Percentiles rank a stretch among this genome's conserved stretches.
Evolutionary conservation across 1,139 yeast species (phyloP).

Genomic region (Taphrina flavorubra): DNA sequence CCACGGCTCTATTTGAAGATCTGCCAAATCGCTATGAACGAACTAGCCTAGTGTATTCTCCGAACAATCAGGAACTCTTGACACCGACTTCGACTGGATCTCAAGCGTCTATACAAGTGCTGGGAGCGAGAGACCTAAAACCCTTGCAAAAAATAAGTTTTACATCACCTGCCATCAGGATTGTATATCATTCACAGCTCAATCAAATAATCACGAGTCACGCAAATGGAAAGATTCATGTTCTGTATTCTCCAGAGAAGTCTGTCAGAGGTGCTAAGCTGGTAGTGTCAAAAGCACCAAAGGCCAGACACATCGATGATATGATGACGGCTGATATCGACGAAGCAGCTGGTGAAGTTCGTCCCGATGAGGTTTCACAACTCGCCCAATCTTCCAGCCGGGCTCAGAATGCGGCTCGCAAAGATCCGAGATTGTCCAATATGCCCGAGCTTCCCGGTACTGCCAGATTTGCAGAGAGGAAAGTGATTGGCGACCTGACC

Average conservation of each 20-base stretch:
- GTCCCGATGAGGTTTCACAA: constrained; percentile 34
- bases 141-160: constrained; percentile 48
- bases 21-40: constrained; percentile 48
- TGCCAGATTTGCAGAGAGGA: constrained; percentile 45
- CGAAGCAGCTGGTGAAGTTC: constrained; percentile 46
- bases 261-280: constrained; percentile 53
- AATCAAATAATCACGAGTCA: constrained; percentile 52
- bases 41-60: constrained; percentile 48
- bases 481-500: constrained; percentile 45
- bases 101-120: constrained; percentile 49
- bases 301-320: constrained; percentile 52
- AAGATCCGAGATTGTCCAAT: constrained; percentile 41
- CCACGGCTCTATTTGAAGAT: constrained; percentile 50
- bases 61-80: constrained; percentile 49
- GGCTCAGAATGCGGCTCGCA: constrained; percentile 41
- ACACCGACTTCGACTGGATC: constrained; percentile 45
- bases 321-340: constrained; percentile 50
- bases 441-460: constrained; percentile 41
- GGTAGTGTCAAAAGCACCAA: constrained; percentile 52
- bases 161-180: constrained; percentile 44
- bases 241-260: constrained; percentile 52
- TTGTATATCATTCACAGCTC: constrained; percentile 45
- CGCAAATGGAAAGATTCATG: constrained; percentile 49
- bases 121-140: constrained; percentile 53
- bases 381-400: constrained; percentile 30